These are phyloP conservation scores for Penicillium sclerotiorum DNA, from an alignment of 2,329 filamentous ascomycete species.

Conservation along the genomic window DNA sequence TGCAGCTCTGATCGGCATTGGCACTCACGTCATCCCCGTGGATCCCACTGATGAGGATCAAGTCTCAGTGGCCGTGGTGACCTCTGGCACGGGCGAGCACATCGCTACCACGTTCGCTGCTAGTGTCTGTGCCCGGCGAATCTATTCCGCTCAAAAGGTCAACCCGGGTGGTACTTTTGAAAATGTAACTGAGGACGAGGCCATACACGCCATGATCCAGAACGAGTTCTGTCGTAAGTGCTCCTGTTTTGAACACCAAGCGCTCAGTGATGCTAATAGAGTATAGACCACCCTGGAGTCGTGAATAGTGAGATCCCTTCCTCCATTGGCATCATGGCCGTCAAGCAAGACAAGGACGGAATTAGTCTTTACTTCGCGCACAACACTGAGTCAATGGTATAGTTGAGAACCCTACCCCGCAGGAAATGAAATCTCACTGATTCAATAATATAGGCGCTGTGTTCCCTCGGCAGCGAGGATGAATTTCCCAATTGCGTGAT, in stretches of 20 bases:
- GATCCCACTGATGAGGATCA: constrained; percentile 70
- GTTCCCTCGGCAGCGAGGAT: constrained; percentile 83
- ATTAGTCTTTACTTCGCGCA: constrained; percentile 91
- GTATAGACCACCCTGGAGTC: constrained; percentile 75
- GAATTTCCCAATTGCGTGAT: constrained; percentile 77
- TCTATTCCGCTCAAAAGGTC: constrained; percentile 72
- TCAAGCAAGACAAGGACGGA: constrained; percentile 78
- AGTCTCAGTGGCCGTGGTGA: constrained; percentile 77
- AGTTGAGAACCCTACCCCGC: constrained; percentile 21
- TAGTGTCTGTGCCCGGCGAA: constrained; percentile 78
- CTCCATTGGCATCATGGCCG: constrained; percentile 85
- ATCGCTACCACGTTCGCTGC: constrained; percentile 96
- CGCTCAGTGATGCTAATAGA: constrained; percentile 1
- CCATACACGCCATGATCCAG: constrained; percentile 74
- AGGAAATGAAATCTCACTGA: neutral
- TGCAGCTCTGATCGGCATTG: constrained; percentile 88
- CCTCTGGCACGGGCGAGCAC: constrained; percentile 94
- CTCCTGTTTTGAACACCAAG: neutral
- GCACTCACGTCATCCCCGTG: constrained; percentile 82
- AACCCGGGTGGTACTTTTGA: constrained; percentile 63
- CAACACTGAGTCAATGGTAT: constrained; percentile 83
- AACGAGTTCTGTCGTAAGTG: constrained; percentile 81
- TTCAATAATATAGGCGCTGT: constrained; percentile 62
- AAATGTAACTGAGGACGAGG: constrained; percentile 74
- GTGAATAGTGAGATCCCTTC: constrained; percentile 76